Base-by-base conservation (phyloP, 2,329 filamentous ascomycete species). In the Byssochlamys sp. region DNA sequence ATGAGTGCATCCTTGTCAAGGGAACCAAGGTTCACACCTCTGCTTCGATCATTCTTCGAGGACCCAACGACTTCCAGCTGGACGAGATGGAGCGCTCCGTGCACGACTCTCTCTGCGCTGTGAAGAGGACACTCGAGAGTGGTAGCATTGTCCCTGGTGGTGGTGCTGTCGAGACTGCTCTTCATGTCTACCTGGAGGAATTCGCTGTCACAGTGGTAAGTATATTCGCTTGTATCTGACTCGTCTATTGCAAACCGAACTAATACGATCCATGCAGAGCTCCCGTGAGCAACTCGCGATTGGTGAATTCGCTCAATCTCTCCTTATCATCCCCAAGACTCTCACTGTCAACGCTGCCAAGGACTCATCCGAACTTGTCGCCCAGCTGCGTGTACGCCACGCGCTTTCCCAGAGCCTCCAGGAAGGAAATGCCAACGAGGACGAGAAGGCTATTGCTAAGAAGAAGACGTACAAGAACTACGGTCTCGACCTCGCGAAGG, bases 401-500 rank as follows among this genome's bases (percentile, higher is more conserved):
- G 92, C 94, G 33, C 83, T 96, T 54, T 95, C 91, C 58, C 94
- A 99, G 78, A 89, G 91, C 66, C 90, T 91, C 62, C 84, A 89
- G 69, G 90, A 96, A 63, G 87, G 87, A n/a, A 89, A 91, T 65
- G 70, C 72, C 63, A 76, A 75, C 62, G 89, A 92, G 74, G 88
- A 95, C 68, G 90, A 94, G 74, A 96, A 95, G 81, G 86, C 85
- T 55, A 81, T 94, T 58, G 90, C 91, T 53, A 90, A 90, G 75
- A 94, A 92, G 78, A 96, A 96, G 85, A 89, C 89, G 67, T 99
- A 97, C 81, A 94, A 92, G 79, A 99, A 99, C 81, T 99, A 99
- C 75, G 94, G 94, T 54, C 80, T 99, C 58, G 95, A 99, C 74
- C 80, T 99, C 67, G 81, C 81, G 58, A 91, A 89, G 73, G 94